These are phyloP conservation scores for Candida palmyrensis DNA, from an alignment of 805 yeast species.

Conservation along the genomic window DNA sequence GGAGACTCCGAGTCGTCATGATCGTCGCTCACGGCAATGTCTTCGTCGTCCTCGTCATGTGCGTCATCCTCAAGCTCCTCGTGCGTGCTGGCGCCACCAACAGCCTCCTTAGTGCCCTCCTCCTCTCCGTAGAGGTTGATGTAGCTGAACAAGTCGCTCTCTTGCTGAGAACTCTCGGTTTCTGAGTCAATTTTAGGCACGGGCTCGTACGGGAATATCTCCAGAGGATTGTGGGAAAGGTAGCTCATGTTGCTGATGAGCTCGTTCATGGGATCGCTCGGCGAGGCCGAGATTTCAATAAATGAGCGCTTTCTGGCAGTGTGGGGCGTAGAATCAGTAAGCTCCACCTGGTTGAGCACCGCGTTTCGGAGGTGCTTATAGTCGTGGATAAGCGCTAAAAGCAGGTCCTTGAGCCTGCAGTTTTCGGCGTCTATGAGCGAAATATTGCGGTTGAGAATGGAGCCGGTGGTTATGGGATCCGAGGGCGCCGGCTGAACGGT, in stretches of 20 bases:
- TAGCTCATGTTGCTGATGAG: conserved; percentile 24
- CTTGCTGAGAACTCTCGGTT: background rate
- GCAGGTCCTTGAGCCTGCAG: conserved; percentile 26
- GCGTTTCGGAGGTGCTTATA: conserved; percentile 30
- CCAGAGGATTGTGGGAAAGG: conserved; percentile 17
- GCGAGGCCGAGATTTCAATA: conserved; percentile 14
- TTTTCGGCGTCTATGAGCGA: conserved; percentile 26
- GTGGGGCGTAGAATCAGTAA: background rate
- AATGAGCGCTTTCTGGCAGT: conserved; percentile 13
- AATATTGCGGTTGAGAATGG: conserved; percentile 4
- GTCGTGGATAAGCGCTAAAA: conserved; percentile 34
- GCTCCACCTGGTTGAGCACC: conserved; percentile 16
- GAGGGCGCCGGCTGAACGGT: background rate
- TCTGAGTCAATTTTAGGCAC: conserved; percentile 4
- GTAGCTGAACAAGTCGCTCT: conserved; percentile 13
- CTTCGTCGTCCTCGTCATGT: conserved; percentile 1
- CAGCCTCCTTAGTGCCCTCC: too few species aligned
- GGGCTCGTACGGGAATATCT: background rate
- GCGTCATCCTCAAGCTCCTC: too few species aligned
- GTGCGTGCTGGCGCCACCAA: too few species aligned
- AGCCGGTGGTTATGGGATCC: background rate
- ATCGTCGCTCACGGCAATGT: conserved; percentile 9
- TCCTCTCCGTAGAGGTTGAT: conserved; percentile 25
- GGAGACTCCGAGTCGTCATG: conserved; percentile 14
- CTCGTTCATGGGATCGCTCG: conserved; percentile 21